A percentile compares a stretch with the other conserved stretches of the same genome.
phyloP scores from a whole-genome alignment of 108 stramenopile species.

The Cyclotella atomus region DNA sequence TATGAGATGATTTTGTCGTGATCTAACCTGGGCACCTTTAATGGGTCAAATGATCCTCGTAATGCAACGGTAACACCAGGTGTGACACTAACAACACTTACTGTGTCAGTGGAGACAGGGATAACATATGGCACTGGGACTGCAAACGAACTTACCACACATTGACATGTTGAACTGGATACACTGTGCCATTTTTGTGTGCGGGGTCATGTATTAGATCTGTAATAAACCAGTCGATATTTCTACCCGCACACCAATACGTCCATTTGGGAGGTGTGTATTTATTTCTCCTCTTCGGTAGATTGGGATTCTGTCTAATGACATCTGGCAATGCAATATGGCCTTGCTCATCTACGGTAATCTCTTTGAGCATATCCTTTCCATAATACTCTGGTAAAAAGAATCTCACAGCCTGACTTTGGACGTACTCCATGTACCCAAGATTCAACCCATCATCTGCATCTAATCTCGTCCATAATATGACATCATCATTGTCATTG shows the following conservation, averaged over 20 bases:
- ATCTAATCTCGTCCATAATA: constrained; percentile 52
- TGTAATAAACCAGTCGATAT: constrained; percentile 50
- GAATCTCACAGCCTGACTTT: constrained; percentile 57
- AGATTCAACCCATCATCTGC: constrained; percentile 48
- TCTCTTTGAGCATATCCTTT: constrained; percentile 9
- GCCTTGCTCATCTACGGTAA: background rate
- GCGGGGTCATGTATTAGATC: constrained; percentile 36
- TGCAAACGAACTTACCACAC: constrained; percentile 34
- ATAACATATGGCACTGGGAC: too few species aligned
- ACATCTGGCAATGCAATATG: background rate
- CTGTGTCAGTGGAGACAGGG: background rate
- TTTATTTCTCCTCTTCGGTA: constrained; percentile 1
- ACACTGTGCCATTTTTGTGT: constrained; percentile 37
- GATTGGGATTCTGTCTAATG: background rate
- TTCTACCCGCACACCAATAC: constrained; percentile 48
- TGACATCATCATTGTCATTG: constrained; percentile 28
- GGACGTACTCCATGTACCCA: constrained; percentile 62
- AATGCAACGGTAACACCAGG: constrained; percentile 45
- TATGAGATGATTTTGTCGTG: constrained; percentile 39
- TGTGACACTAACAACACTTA: too few species aligned
- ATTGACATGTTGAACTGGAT: constrained; percentile 29
- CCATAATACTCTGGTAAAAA: constrained; percentile 39
- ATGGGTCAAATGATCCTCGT: constrained; percentile 26
- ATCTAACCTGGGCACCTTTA: constrained; percentile 33
- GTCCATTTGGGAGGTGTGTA: constrained; percentile 44